Percentiles rank a stretch among this genome's conserved stretches.
Evolutionary conservation across 192 early-diverging fungal species (phyloP).

Genomic region (Backusella macrospora): DNA sequence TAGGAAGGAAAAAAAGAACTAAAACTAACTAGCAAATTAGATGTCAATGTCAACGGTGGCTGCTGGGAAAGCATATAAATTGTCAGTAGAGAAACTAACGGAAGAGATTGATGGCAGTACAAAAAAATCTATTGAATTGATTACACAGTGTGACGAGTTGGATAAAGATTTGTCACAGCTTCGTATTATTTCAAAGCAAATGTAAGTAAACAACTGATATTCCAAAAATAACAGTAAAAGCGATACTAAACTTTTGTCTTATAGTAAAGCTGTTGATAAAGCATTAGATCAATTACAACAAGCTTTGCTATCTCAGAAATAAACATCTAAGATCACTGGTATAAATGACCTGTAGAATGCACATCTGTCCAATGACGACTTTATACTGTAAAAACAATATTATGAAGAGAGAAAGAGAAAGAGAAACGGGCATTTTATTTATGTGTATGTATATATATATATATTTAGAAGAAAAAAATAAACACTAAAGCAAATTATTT

Average conservation of each 20-base stretch:
- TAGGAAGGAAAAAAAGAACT: too few relatives aligned
- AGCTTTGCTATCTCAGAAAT: neutral
- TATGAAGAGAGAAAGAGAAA: too few relatives aligned
- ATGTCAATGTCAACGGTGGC: constrained; percentile 22
- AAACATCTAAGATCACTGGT: neutral
- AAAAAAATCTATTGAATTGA: constrained; percentile 28
- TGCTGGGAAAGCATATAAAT: constrained; percentile 18
- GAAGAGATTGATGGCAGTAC: constrained; percentile 22
- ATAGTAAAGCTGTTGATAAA: constrained; percentile 24
- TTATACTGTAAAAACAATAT: too few relatives aligned
- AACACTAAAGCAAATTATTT: too few relatives aligned
- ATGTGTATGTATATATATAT: too few relatives aligned
- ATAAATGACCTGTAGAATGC: too few relatives aligned
- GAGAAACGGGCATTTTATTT: too few relatives aligned
- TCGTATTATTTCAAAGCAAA: constrained; percentile 19
- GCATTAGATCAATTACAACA: constrained; percentile 21
- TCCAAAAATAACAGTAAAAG: neutral
- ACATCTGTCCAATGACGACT: too few relatives aligned
- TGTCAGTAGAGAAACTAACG: constrained; percentile 20
- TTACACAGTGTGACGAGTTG: constrained; percentile 40
- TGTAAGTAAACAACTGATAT: neutral
- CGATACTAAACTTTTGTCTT: too few relatives aligned
- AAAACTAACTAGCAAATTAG: neutral
- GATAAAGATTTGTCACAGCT: constrained; percentile 40
- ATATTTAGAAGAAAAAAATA: too few relatives aligned